A percentile compares a stretch with the other conserved stretches of the same genome.
Conservation (phyloP, 805 yeast genomes). For the Candida pseudofarinosa region DNA sequence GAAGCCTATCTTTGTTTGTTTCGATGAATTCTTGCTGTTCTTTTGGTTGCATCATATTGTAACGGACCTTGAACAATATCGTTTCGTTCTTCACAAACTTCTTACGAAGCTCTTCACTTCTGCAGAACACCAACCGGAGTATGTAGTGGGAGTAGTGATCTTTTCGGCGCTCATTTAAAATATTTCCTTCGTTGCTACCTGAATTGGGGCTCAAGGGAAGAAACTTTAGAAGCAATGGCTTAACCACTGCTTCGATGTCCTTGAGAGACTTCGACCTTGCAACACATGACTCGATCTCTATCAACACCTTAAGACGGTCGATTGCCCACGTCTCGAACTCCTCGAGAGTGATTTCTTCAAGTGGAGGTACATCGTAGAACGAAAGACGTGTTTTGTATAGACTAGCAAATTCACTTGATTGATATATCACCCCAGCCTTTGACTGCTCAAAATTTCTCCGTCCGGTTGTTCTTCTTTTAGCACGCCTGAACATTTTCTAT, state of each 20-base stretch:
- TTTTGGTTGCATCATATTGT: slow-evolving; percentile 50
- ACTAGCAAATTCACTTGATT: slow-evolving; percentile 25
- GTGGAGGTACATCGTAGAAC: slow-evolving; percentile 74
- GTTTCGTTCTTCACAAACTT: slow-evolving; percentile 79
- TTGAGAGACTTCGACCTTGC: slow-evolving; percentile 59
- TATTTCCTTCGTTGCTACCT: slow-evolving; percentile 15
- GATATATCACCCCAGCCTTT: slow-evolving; percentile 20
- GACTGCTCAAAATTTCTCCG: slow-evolving; percentile 57
- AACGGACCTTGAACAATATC: slow-evolving; percentile 69
- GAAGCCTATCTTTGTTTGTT: slow-evolving; percentile 49
- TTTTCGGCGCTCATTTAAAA: slow-evolving; percentile 64
- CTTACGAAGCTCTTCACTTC: slow-evolving; percentile 75
- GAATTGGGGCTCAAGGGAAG: slow-evolving; percentile 53
- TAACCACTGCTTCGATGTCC: slow-evolving; percentile 63
- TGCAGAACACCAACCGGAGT: slow-evolving; percentile 82
- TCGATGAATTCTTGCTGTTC: slow-evolving; percentile 75
- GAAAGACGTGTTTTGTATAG: slow-evolving; percentile 61
- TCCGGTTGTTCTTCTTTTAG: slow-evolving; percentile 71
- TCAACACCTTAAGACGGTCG: slow-evolving; percentile 76
- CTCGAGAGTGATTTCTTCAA: slow-evolving; percentile 82
- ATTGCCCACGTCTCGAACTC: slow-evolving; percentile 96
- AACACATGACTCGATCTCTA: slow-evolving; percentile 76
- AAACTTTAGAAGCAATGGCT: slow-evolving; percentile 58
- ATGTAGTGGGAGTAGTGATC: slow-evolving; percentile 93
- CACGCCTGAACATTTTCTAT: slow-evolving; percentile 58